Conservation (phyloP, 73 alveolate genomes). For the Stentor roeselii region DNA sequence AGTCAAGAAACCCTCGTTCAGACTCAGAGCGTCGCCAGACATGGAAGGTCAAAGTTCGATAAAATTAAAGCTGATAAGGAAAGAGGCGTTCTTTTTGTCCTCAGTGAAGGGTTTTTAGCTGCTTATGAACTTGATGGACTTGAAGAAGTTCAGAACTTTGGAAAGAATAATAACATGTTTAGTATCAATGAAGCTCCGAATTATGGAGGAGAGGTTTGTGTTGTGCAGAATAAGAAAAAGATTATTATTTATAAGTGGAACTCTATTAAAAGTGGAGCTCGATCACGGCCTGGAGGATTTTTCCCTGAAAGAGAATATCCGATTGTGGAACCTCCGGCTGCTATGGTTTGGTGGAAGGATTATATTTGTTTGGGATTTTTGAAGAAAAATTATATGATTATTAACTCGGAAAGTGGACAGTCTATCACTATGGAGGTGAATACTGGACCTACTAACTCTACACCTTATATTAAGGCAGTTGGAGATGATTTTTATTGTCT, state of each 20-base stretch:
- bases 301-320: neutral
- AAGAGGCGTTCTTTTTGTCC: neutral
- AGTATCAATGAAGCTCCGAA: constrained; percentile 11
- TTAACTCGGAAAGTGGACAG: neutral
- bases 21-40: neutral
- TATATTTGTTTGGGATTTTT: constrained; percentile 17
- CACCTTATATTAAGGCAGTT: constrained; percentile 24
- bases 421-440: neutral
- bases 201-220: neutral
- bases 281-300: constrained; percentile 4
- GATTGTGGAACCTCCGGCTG: constrained; percentile 6
- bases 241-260: neutral
- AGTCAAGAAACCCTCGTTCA: neutral
- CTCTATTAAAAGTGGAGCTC: neutral
- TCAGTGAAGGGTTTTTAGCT: constrained; percentile 2
- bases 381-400: constrained; percentile 19
- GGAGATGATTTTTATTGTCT: constrained; percentile 22
- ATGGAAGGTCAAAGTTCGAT: neutral
- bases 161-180: neutral
- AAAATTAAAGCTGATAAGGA: constrained; percentile 21
- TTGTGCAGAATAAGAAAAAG: constrained; percentile 11
- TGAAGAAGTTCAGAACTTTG: constrained; percentile 27
- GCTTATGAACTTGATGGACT: constrained; percentile 8
- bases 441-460: constrained; percentile 9
- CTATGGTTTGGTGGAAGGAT: neutral